phyloP scores from a whole-genome alignment of 345 rosid genomes.

The Sisymbrium irio region DNA sequence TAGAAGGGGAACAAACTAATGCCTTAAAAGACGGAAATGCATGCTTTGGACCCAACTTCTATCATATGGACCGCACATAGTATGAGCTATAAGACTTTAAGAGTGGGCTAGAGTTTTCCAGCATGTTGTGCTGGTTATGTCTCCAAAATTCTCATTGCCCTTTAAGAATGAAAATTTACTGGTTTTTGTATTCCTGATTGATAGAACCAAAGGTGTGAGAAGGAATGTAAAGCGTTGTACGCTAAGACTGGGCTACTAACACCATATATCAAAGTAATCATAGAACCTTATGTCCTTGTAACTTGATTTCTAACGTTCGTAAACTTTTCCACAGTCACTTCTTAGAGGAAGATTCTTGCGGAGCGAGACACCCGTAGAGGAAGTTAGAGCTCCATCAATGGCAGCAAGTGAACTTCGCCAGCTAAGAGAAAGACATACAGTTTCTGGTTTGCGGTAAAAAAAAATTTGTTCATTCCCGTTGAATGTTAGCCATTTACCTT shows the following conservation, averaged over 20 bases:
- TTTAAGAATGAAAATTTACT: not conserved
- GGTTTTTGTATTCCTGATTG: not conserved
- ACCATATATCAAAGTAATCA: not conserved
- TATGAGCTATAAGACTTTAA: not conserved
- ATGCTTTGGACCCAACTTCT: not conserved
- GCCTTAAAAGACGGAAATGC: not conserved
- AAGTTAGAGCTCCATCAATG: slow-evolving; percentile 11
- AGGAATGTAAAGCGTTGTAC: not conserved
- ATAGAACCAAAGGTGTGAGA: not conserved
- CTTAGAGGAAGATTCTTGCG: slow-evolving; percentile 6
- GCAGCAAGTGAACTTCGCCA: slow-evolving; percentile 6
- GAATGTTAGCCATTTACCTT: not conserved
- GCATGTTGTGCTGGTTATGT: not conserved
- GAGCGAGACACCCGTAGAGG: not conserved
- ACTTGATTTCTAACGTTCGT: not conserved
- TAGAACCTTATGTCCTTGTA: not conserved
- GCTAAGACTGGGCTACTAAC: not conserved
- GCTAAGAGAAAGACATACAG: slow-evolving; percentile 4
- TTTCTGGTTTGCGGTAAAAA: slow-evolving; percentile 11
- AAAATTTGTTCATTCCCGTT: not conserved
- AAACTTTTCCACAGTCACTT: not conserved
- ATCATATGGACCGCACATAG: not conserved
- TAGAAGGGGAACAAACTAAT: not conserved
- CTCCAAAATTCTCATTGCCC: not conserved
- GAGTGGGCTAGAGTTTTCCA: not conserved